Evolutionary conservation across 2,329 filamentous ascomycete genomes (phyloP).

Genomic region (Penicillium sp.): DNA sequence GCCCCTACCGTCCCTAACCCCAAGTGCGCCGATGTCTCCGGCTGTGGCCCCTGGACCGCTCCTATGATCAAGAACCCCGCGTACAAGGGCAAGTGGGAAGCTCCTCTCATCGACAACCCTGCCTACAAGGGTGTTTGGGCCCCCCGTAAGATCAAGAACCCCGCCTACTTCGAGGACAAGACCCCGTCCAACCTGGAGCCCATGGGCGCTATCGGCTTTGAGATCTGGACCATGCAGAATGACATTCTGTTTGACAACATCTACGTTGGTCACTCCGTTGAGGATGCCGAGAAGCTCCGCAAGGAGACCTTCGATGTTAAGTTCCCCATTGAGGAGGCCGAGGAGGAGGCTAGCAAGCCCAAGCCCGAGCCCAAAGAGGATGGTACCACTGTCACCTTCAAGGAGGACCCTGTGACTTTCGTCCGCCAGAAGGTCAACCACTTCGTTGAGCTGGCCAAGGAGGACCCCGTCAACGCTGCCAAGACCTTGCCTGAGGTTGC

Average conservation of each 20-base stretch:
- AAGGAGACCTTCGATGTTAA: slow-evolving; percentile 89
- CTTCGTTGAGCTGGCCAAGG: slow-evolving; percentile 79
- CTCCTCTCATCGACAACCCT: slow-evolving; percentile 92
- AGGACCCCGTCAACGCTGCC: slow-evolving; percentile 76
- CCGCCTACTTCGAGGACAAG: slow-evolving; percentile 95
- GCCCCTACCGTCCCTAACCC: slow-evolving; percentile 88
- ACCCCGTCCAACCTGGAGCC: slow-evolving; percentile 93
- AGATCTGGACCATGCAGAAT: slow-evolving; percentile 99
- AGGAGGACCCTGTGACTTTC: slow-evolving; percentile 82
- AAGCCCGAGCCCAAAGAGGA: slow-evolving; percentile 68
- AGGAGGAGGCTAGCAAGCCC: slow-evolving; percentile 75
- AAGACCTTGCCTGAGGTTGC: slow-evolving; percentile 90
- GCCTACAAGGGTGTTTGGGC: slow-evolving; percentile 95
- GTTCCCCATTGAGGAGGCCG: slow-evolving; percentile 73
- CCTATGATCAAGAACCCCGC: slow-evolving; percentile 91
- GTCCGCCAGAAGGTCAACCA: slow-evolving; percentile 89
- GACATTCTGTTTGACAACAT: slow-evolving; percentile 99
- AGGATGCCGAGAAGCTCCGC: slow-evolving; percentile 85
- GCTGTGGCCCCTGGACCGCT: slow-evolving; percentile 88
- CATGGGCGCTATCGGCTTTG: slow-evolving; percentile 89
- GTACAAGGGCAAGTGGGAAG: slow-evolving; percentile 99
- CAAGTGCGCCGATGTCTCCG: slow-evolving; percentile 89
- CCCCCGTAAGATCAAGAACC: slow-evolving; percentile 95
- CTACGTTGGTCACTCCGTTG: slow-evolving; percentile 96
- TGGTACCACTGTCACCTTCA: slow-evolving; percentile 75